Evolutionary conservation across 176 grass and related monocot genomes (phyloP).

Genomic region (Rhynchospora breviuscula): DNA sequence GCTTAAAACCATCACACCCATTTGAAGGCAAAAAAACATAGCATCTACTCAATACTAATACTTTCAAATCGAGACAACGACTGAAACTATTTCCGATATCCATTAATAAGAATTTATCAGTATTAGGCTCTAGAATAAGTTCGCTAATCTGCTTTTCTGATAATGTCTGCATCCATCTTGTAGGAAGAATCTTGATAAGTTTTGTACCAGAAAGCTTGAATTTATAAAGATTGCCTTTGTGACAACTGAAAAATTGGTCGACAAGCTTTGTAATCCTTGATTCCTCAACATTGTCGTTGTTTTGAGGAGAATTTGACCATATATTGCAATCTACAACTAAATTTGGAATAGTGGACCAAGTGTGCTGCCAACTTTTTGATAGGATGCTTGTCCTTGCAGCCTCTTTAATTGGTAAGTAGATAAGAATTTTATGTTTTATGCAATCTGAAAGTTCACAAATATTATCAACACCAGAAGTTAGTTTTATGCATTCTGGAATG

Average conservation of each 20-base stretch:
- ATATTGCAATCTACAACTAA: background rate
- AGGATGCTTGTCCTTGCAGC: background rate
- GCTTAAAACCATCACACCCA: background rate
- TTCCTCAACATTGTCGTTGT: background rate
- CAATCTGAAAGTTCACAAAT: background rate
- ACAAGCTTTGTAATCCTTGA: background rate
- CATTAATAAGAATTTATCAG: background rate
- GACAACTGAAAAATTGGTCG: conserved; percentile 3
- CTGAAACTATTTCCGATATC: too few species aligned
- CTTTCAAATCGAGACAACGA: background rate
- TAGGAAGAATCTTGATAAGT: background rate
- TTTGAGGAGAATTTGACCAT: background rate
- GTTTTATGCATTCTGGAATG: background rate
- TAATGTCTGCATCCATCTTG: background rate
- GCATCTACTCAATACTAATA: background rate
- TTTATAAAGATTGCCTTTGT: background rate
- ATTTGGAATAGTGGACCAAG: background rate
- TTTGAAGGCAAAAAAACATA: background rate
- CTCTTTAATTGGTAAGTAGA: background rate
- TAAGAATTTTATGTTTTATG: background rate
- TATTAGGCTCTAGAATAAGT: background rate
- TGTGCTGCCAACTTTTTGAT: background rate
- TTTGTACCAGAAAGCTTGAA: background rate
- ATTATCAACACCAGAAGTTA: background rate
- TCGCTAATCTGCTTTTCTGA: background rate